Percentiles rank a stretch among this genome's conserved stretches.
These are phyloP conservation scores for Eucalyptus cloeziana DNA, from an alignment of 345 rosid species.

Conservation along the genomic window DNA sequence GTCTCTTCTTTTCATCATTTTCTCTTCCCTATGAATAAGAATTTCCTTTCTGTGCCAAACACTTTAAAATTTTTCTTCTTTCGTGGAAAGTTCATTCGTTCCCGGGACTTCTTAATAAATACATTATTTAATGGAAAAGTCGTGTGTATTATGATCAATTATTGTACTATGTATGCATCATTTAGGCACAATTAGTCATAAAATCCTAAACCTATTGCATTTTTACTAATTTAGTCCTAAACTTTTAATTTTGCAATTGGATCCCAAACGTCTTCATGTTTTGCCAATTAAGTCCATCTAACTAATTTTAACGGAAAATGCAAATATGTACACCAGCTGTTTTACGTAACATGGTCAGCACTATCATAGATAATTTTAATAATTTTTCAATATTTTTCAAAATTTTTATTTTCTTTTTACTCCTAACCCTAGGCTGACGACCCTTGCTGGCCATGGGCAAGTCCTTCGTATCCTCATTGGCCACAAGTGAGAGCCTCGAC, in stretches of 20 bases:
- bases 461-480: fast-evolving
- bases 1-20: neutral
- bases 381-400: too few relatives aligned
- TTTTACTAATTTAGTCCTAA: too few relatives aligned
- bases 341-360: fast-evolving
- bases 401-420: too few relatives aligned
- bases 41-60: neutral
- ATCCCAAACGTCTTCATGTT: too few relatives aligned
- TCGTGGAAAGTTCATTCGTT: neutral
- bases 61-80: neutral
- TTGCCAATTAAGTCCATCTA: too few relatives aligned
- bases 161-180: neutral
- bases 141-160: neutral
- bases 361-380: too few relatives aligned
- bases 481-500: too few relatives aligned
- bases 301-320: too few relatives aligned
- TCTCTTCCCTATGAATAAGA: neutral
- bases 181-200: neutral
- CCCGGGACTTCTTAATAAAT: neutral
- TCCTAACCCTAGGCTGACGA: too few relatives aligned
- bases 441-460: too few relatives aligned
- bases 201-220: too few relatives aligned
- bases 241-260: too few relatives aligned
- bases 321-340: fast-evolving
- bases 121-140: neutral